Base-by-base conservation (phyloP, 179 eudicot genomes). In the Camellia oleifera region DNA sequence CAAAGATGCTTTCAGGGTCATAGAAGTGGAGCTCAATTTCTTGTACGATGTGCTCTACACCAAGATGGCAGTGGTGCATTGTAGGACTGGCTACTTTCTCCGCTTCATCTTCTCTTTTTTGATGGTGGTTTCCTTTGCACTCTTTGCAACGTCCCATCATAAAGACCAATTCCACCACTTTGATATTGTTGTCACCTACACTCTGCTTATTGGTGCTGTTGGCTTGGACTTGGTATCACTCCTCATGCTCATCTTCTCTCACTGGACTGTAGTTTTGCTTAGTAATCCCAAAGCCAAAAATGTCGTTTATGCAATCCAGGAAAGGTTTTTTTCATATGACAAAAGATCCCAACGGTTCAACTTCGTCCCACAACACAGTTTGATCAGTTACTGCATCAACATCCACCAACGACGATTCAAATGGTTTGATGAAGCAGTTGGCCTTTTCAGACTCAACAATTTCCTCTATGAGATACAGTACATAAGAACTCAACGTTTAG, bases 31-130 rank as follows among this genome's bases (percentile, higher is more conserved):
- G 76, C 85, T 86, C 40, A 79, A 82, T 42, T 70, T 86, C 9
- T 53, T 86, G 9, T 86, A 86, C 50, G 89, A 80, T 18, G 60
- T 75, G 4, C 80, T 84, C 57, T 82, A 79, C 72, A 86, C 89
- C 4, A 86, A 86, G 48, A 50, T 67, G 12, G 26, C 48, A 1
- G 42, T 84, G 62, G 11, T 84, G 23, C 65, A 77, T 18, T 20
- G 45, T 46, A 45, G 23, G 40, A 50, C 13, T 8, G 82, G 75
- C 2, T 80, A 78, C 72, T 17, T 58, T 5, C 18, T 23, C 6
- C 84, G 86, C 1, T 12, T 72, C 13, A 0, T 81, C 10, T 69
- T 69, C 53, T 74, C 52, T 40, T 5, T 15, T 6, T 60, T 81
- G 15, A 75, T 72, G 1, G 45, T 73, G 2, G 63, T 71, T 17